phyloP scores from a whole-genome alignment of 2,329 filamentous ascomycete species.

The Alternaria sp. region DNA sequence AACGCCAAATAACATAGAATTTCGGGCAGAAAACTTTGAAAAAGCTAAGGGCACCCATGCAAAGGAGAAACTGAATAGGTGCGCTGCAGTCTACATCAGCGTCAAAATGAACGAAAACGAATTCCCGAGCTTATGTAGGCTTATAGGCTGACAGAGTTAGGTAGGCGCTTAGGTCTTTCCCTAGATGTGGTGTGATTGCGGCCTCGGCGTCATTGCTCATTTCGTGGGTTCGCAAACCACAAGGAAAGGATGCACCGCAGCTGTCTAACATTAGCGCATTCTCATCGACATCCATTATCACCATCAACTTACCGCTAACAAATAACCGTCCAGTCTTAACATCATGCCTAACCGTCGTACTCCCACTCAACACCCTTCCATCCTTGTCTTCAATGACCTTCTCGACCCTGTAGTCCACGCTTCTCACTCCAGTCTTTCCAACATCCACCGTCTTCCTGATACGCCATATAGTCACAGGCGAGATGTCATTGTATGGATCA shows the following conservation, averaged over 20 bases:
- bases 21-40: too few relatives aligned
- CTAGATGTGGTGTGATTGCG: too few relatives aligned
- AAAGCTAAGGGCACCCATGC: too few relatives aligned
- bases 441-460: slow-evolving; percentile 21
- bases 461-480: slow-evolving; percentile 28
- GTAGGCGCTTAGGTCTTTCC: rapidly evolving
- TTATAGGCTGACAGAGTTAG: too few relatives aligned
- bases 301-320: slow-evolving; percentile 24
- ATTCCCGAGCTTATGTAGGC: too few relatives aligned
- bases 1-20: too few relatives aligned
- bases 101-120: too few relatives aligned
- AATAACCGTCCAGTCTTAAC: slow-evolving; percentile 33
- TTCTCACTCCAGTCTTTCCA: not conserved
- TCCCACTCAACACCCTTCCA: slow-evolving; percentile 23
- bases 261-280: not conserved
- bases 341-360: slow-evolving; percentile 37
- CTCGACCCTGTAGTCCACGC: slow-evolving; percentile 24
- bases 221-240: slow-evolving; percentile 14
- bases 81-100: too few relatives aligned
- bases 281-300: not conserved
- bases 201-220: not conserved
- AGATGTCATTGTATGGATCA: slow-evolving; percentile 19
- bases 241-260: slow-evolving; percentile 13
- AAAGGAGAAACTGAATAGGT: too few relatives aligned
- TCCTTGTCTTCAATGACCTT: slow-evolving; percentile 39